Percentiles rank a stretch among this genome's conserved stretches.
These are phyloP conservation scores for sorghum (Sorghum bicolor) DNA, from an alignment of 176 grass and related monocot species.

Conservation along the genomic window DNA sequence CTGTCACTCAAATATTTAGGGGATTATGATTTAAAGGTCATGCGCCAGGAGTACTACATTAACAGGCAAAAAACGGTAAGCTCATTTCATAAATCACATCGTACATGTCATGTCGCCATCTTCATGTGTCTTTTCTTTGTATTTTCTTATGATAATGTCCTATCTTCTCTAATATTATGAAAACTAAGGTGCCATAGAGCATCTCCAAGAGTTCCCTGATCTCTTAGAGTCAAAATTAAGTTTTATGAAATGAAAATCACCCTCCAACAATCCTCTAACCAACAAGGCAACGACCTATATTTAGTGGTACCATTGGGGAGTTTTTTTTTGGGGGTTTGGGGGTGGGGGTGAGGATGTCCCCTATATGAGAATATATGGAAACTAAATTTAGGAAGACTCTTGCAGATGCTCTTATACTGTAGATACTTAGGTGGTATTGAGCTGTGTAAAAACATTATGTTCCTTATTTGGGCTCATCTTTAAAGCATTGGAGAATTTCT, in stretches of 20 bases:
- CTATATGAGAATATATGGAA: too few relatives aligned
- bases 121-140: not conserved
- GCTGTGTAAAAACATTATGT: not conserved
- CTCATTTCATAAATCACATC: not conserved
- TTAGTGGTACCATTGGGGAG: too few relatives aligned
- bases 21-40: constrained; percentile 98
- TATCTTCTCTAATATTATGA: not conserved
- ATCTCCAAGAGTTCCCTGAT: not conserved
- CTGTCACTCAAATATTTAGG: constrained; percentile 49
- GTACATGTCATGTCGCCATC: not conserved
- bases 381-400: too few relatives aligned
- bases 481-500: not conserved
- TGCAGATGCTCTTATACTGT: too few relatives aligned
- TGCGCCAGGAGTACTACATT: constrained; percentile 96
- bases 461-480: not conserved
- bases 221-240: not conserved
- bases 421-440: constrained; percentile 10
- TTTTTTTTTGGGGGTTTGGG: too few relatives aligned
- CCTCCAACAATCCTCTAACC: too few relatives aligned
- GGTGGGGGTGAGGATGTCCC: too few relatives aligned
- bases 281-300: too few relatives aligned
- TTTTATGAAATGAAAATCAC: too few relatives aligned
- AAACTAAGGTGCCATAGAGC: not conserved
- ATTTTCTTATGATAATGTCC: not conserved
- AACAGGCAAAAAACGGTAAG: constrained; percentile 80